These are phyloP conservation scores for Fragilaria radians DNA, from an alignment of 108 stramenopile genomes.

Conservation along the genomic window DNA sequence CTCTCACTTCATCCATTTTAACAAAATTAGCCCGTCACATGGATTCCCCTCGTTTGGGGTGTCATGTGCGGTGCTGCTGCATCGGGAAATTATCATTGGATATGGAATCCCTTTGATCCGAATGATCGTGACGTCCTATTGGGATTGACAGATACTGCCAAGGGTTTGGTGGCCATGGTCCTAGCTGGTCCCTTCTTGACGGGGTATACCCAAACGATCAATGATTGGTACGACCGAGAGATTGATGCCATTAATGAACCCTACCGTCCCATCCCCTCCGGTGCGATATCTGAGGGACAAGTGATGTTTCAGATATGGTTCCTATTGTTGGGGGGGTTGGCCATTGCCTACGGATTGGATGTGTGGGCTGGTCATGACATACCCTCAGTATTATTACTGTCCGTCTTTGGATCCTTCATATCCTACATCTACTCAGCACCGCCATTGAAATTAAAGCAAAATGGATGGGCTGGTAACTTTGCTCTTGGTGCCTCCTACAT, in stretches of 20 bases:
- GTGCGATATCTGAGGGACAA: slow-evolving; percentile 83
- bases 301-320: slow-evolving; percentile 93
- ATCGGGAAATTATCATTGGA: slow-evolving; percentile 95
- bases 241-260: slow-evolving; percentile 99
- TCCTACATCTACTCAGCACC: slow-evolving; percentile 97
- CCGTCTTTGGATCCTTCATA: slow-evolving; percentile 88
- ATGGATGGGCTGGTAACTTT: slow-evolving; percentile 94
- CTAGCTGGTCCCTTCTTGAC: slow-evolving; percentile 92
- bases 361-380: slow-evolving; percentile 89
- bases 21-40: slow-evolving; percentile 83
- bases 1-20: too few relatives aligned
- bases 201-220: slow-evolving; percentile 97
- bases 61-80: slow-evolving; percentile 90
- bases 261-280: slow-evolving; percentile 92
- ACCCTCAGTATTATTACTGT: slow-evolving; percentile 73
- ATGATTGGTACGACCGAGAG: slow-evolving; percentile 97
- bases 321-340: slow-evolving; percentile 84
- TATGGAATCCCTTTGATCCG: slow-evolving; percentile 93
- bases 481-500: slow-evolving; percentile 96
- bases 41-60: slow-evolving; percentile 94
- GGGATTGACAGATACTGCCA: slow-evolving; percentile 77
- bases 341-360: slow-evolving; percentile 86
- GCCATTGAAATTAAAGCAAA: slow-evolving; percentile 91
- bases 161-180: slow-evolving; percentile 86
- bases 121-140: slow-evolving; percentile 71